Evolutionary conservation across 2,329 filamentous ascomycete genomes (phyloP).

Genomic region (Emergomyces orientalis): DNA sequence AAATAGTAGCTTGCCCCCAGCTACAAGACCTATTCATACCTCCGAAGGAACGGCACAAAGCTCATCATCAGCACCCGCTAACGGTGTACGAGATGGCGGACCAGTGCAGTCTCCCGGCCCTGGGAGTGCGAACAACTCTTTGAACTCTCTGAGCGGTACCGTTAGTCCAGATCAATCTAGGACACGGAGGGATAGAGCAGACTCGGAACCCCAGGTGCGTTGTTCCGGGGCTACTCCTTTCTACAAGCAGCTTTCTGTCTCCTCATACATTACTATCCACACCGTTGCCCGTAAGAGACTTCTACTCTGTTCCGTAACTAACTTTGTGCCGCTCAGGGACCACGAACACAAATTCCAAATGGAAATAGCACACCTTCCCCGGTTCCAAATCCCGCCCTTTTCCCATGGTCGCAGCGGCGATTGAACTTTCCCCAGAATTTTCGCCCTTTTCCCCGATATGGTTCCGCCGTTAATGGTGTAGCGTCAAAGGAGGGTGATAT

Average conservation of each 20-base stretch:
- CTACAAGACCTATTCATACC: constrained; percentile 47
- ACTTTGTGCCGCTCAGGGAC: constrained; percentile 15
- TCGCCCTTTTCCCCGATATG: constrained; percentile 92
- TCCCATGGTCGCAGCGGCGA: constrained; percentile 89
- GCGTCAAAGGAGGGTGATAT: constrained; percentile 95
- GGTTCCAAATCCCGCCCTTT: constrained; percentile 68
- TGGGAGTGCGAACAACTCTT: constrained; percentile 54
- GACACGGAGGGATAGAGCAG: constrained; percentile 47
- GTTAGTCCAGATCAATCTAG: constrained; percentile 58
- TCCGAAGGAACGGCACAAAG: constrained; percentile 42
- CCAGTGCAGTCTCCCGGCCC: constrained; percentile 50
- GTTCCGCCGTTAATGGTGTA: constrained; percentile 84
- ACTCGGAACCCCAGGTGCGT: constrained; percentile 48
- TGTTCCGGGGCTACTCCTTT: constrained; percentile 5
- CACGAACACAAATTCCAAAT: constrained; percentile 44
- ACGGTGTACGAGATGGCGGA: constrained; percentile 36
- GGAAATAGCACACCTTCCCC: constrained; percentile 23
- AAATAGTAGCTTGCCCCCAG: constrained; percentile 40
- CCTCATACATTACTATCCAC: background rate
- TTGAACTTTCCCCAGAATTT: constrained; percentile 75
- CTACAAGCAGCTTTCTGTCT: background rate
- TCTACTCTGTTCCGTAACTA: background rate
- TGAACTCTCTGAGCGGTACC: constrained; percentile 60
- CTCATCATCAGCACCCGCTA: constrained; percentile 38
- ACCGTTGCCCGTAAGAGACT: background rate